These are phyloP conservation scores for Phytophthora fragariae DNA, from an alignment of 352 stramenopile genomes.

Conservation along the genomic window DNA sequence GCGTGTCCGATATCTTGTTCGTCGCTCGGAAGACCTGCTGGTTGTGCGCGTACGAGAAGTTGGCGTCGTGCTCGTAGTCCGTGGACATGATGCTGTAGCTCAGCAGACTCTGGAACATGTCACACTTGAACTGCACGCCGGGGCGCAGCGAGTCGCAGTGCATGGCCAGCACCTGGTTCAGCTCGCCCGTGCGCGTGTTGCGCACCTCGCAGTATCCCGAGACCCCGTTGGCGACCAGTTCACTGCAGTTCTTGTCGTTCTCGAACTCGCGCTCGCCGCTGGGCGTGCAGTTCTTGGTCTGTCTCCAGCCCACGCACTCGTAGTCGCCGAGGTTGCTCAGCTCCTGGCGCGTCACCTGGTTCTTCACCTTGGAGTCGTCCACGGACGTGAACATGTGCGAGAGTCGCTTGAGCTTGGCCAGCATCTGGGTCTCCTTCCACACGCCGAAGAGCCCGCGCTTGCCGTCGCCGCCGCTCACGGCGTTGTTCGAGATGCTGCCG, in stretches of 20 bases:
- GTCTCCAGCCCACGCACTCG: conserved; percentile 67
- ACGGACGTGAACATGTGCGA: conserved; percentile 51
- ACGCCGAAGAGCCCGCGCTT: conserved; percentile 43
- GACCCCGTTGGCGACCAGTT: conserved; percentile 44
- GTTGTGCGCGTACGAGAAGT: conserved; percentile 43
- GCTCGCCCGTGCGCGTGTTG: conserved; percentile 46
- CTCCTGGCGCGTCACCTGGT: conserved; percentile 22
- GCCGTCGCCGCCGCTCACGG: conserved; percentile 39
- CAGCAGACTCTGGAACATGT: conserved; percentile 65
- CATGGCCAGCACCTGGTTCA: conserved; percentile 63
- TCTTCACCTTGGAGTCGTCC: conserved; percentile 32
- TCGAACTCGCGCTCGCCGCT: conserved; percentile 41
- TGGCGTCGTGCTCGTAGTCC: conserved; percentile 61
- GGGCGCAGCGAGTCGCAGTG: conserved; percentile 66
- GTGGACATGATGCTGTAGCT: conserved; percentile 60
- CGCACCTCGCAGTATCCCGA: conserved; percentile 70
- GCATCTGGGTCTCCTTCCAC: conserved; percentile 52
- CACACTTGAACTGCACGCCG: conserved; percentile 57
- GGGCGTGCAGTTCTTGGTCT: conserved; percentile 61
- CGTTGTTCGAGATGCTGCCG: conserved; percentile 52
- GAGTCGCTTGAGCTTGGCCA: conserved; percentile 50
- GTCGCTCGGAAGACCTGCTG: conserved; percentile 33
- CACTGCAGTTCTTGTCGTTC: conserved; percentile 54
- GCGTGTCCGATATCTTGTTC: conserved; percentile 42
- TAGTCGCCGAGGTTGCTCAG: conserved; percentile 55